Conservation (phyloP, 140 eudicot species). For the Flaveria floridana region DNA sequence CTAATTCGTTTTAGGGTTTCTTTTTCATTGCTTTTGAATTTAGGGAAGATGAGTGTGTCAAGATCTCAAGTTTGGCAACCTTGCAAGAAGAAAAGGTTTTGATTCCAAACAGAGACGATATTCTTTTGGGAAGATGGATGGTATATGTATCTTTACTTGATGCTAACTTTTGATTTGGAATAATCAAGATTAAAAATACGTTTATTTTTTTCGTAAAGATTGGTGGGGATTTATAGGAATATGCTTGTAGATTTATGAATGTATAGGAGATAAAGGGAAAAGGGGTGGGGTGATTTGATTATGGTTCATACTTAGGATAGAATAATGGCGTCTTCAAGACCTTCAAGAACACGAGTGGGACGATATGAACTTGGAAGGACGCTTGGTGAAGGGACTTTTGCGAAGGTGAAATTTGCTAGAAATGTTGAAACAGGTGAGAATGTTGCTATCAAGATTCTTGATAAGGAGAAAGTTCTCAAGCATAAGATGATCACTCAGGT, state of each 20-base stretch:
- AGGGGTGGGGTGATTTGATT: conserved; percentile 5
- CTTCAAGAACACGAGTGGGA: conserved; percentile 71
- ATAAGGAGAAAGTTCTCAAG: conserved; percentile 83
- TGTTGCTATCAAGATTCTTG: conserved; percentile 88
- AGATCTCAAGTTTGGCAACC: conserved; percentile 96
- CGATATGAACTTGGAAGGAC: conserved; percentile 88
- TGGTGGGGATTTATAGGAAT: conserved; percentile 1
- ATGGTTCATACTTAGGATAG: conserved; percentile 19
- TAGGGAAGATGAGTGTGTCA: conserved; percentile 63
- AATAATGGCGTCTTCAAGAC: conserved; percentile 32
- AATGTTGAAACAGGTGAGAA: conserved; percentile 70
- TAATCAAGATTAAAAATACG: conserved; percentile 15
- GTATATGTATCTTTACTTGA: conserved; percentile 38
- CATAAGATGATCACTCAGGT: conserved; percentile 98
- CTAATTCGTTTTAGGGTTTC: conserved; percentile 26
- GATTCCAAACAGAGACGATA: not conserved
- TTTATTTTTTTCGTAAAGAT: not conserved
- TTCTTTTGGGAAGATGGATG: conserved; percentile 34
- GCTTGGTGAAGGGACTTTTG: conserved; percentile 92
- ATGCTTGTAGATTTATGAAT: conserved; percentile 28
- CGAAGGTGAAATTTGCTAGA: conserved; percentile 83
- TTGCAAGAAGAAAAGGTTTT: conserved; percentile 78
- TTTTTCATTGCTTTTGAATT: not conserved
- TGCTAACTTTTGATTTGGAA: conserved; percentile 8
- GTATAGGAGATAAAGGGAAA: conserved; percentile 1